A percentile compares a stretch with the other conserved stretches of the same genome.
phyloP scores from a whole-genome alignment of 768 basidiomycete genomes.

The Lentinus tigrinus region DNA sequence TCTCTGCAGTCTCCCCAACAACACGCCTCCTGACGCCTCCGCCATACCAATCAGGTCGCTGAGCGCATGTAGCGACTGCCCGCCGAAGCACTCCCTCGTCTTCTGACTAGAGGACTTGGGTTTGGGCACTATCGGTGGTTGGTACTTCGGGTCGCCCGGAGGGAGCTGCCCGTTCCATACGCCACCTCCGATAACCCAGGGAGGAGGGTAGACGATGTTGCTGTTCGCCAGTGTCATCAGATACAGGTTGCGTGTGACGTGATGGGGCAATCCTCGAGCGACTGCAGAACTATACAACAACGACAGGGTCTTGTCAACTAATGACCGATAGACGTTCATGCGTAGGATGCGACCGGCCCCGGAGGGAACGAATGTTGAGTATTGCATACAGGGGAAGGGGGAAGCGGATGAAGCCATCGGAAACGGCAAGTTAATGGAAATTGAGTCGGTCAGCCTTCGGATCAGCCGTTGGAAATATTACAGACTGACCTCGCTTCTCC shows the following conservation, averaged over 20 bases:
- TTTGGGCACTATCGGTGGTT: constrained; percentile 13
- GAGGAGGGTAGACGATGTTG: background rate
- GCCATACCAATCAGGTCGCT: constrained; percentile 58
- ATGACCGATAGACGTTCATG: background rate
- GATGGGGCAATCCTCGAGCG: constrained; percentile 62
- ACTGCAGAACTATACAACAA: constrained; percentile 61
- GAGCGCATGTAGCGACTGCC: constrained; percentile 44
- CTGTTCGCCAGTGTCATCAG: constrained; percentile 33
- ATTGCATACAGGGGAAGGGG: no score
- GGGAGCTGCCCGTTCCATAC: constrained; percentile 15
- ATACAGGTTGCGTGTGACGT: constrained; percentile 55
- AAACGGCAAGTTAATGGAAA: background rate
- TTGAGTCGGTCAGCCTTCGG: background rate
- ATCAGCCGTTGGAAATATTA: background rate
- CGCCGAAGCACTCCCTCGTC: constrained; percentile 29
- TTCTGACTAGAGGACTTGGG: constrained; percentile 10
- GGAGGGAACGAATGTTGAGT: constrained; percentile 3
- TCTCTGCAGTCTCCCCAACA: constrained; percentile 44
- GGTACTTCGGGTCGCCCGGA: constrained; percentile 6
- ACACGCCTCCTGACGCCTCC: constrained; percentile 51
- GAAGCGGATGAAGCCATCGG: no score
- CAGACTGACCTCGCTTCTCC: constrained; percentile 51
- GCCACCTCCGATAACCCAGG: background rate
- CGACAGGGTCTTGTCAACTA: constrained; percentile 69
- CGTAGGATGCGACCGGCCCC: no score